Percentiles rank a stretch among this genome's conserved stretches.
phyloP scores from a whole-genome alignment of 805 yeast genomes.

The Naumovozyma castellii region DNA sequence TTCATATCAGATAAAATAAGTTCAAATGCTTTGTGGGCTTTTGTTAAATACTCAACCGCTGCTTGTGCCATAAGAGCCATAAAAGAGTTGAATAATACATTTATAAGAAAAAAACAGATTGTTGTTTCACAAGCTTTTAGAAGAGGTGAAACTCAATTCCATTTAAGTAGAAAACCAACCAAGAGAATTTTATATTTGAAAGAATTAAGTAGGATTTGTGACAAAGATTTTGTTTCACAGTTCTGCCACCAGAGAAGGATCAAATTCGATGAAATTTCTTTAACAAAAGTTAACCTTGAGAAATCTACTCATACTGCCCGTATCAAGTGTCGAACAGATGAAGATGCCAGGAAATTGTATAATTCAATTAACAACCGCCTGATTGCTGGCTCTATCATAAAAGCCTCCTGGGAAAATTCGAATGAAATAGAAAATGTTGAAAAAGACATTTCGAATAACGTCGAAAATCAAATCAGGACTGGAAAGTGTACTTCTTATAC shows the following conservation, averaged over 20 bases:
- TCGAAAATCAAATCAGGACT: neutral
- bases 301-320: conserved; percentile 17
- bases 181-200: conserved; percentile 1
- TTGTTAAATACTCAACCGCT: conserved; percentile 17
- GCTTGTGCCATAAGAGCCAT: conserved; percentile 3
- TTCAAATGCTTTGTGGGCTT: conserved; percentile 27
- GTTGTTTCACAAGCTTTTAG: neutral
- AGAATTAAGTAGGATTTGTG: conserved; percentile 25
- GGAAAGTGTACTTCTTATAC: too few species aligned
- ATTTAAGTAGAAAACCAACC: neutral
- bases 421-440: neutral
- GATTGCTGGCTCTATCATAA: conserved; percentile 23
- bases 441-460: neutral
- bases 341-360: conserved; percentile 19
- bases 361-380: conserved; percentile 16
- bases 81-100: conserved; percentile 18
- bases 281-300: conserved; percentile 11
- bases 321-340: conserved; percentile 15
- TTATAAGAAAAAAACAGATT: neutral
- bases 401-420: conserved; percentile 16
- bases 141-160: neutral
- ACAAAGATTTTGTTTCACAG: conserved; percentile 18
- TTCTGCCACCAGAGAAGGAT: conserved; percentile 22
- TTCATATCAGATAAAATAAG: conserved; percentile 17
- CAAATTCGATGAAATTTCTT: conserved; percentile 8